phyloP scores from a whole-genome alignment of 108 stramenopile genomes.

The Cyclotella distinguenda region DNA sequence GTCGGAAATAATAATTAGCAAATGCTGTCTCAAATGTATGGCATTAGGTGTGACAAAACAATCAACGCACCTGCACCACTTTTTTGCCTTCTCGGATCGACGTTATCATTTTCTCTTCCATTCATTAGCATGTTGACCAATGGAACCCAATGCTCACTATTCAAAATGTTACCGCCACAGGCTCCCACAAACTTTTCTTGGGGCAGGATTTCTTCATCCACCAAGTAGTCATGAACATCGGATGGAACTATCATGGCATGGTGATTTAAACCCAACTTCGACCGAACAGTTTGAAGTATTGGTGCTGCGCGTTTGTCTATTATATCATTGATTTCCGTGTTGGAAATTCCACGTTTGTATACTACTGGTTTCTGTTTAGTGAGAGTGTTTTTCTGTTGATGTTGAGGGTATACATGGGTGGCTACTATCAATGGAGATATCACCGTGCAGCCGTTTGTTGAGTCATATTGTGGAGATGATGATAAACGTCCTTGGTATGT shows the following conservation, averaged over 20 bases:
- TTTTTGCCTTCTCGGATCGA: slow-evolving; percentile 35
- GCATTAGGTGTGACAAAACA: background rate
- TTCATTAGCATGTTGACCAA: slow-evolving; percentile 51
- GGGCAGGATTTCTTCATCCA: slow-evolving; percentile 73
- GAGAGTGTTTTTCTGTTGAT: background rate
- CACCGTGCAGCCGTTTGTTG: slow-evolving; percentile 89
- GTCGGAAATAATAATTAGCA: background rate
- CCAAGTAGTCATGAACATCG: slow-evolving; percentile 90
- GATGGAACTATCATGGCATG: slow-evolving; percentile 85
- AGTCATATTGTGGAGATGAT: slow-evolving; percentile 42
- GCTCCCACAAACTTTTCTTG: slow-evolving; percentile 87
- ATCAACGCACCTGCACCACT: slow-evolving; percentile 50
- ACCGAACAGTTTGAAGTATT: slow-evolving; percentile 61
- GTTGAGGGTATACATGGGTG: slow-evolving; percentile 37
- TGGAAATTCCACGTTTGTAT: slow-evolving; percentile 50
- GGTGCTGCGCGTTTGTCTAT: slow-evolving; percentile 75
- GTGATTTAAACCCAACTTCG: slow-evolving; percentile 68
- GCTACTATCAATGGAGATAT: slow-evolving; percentile 83
- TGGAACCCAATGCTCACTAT: slow-evolving; percentile 56
- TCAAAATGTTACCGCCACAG: slow-evolving; percentile 79
- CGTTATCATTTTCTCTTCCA: slow-evolving; percentile 18
- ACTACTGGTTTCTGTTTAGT: slow-evolving; percentile 41
- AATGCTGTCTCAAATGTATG: background rate
- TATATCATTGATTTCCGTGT: slow-evolving; percentile 57
- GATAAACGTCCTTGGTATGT: slow-evolving; percentile 81